These are phyloP conservation scores for Zarea fungicola DNA, from an alignment of 2,329 filamentous ascomycete genomes.

Conservation along the genomic window DNA sequence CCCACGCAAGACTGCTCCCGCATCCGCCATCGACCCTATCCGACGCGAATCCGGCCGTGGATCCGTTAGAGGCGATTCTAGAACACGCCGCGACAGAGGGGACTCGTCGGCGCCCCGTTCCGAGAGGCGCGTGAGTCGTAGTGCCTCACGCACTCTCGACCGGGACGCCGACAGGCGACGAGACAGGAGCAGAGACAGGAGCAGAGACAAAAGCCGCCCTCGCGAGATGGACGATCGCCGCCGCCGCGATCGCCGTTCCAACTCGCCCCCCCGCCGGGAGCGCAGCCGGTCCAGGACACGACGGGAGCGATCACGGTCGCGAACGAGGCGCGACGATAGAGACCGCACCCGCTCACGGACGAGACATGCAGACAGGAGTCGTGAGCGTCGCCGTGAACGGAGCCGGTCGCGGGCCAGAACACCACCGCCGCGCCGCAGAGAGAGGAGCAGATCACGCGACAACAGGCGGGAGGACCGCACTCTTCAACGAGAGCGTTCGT, in stretches of 20 bases:
- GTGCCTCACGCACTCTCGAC: conserved; percentile 38
- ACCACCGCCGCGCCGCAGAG: conserved; percentile 22
- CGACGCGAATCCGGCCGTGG: conserved; percentile 40
- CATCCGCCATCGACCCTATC: conserved; percentile 56
- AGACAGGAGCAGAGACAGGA: conserved; percentile 17
- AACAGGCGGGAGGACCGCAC: conserved; percentile 23
- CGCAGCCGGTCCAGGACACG: conserved; percentile 31
- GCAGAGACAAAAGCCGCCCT: conserved; percentile 26
- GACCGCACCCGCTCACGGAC: conserved; percentile 30
- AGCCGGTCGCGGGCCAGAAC: conserved; percentile 31
- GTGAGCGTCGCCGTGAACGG: conserved; percentile 31
- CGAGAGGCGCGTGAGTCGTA: conserved; percentile 29
- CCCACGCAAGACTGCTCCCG: conserved; percentile 45
- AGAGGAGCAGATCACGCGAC: conserved; percentile 30
- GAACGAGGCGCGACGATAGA: conserved; percentile 28
- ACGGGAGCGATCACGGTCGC: conserved; percentile 38
- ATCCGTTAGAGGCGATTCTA: conserved; percentile 32
- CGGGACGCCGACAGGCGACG: conserved; percentile 30
- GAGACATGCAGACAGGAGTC: conserved; percentile 30
- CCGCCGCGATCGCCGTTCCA: conserved; percentile 33
- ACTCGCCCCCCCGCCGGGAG: conserved; percentile 35
- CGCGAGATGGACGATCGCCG: background rate
- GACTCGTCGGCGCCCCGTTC: conserved; percentile 19
- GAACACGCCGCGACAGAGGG: conserved; percentile 25
- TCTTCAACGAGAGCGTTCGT: conserved; percentile 23